Base-by-base conservation (phyloP, 2,329 filamentous ascomycete species). In the Rhynchosporium agropyri region DNA sequence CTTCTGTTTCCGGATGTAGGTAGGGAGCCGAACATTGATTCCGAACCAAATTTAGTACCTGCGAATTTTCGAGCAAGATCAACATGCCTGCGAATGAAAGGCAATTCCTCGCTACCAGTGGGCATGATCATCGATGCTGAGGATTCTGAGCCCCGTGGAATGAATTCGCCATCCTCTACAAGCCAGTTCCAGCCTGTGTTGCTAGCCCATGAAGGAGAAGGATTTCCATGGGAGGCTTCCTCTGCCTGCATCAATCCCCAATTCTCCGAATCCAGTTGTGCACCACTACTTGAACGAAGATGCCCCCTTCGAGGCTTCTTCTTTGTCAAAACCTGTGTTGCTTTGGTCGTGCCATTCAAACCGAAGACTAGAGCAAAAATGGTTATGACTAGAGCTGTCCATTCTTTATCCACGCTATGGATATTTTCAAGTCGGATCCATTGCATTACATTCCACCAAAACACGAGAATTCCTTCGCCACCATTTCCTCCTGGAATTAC, bases 401-500 rank as follows among this genome's bases (percentile, higher is more conserved):
- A 93, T 74, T 93, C 90, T 1, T 78, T 62, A 65, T 89, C 81
- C 3, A 76, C 75, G 13, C 80, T 73, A 7, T 78, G 72, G 3
- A 81, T 76, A 3, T 80, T 78, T 61, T 81, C 80, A 10, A 76
- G 71, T 36, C 78, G 77, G 46, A 91, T 78, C 90, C 90, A 94
- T 65, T 86, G 84, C 76, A 89, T 83, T 26, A 85, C 81, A 72
- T 91, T 87, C 83, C 89, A 90, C 89, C 90, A 93, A 2, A 83
- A 85, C 9, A 87, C 81, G 62, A 90, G 77, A 9, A 92, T 76
- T 31, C 79, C 79, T 79, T 89, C 77, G 79, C 88, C 64, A 77
- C 84, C 46, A 83, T 65, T 79, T 0, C 81, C 79, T 26, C 84
- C 78, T 6, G 85, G 84, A 33, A 92, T 74, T 40, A 89, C 81